phyloP scores from a whole-genome alignment of 2,329 filamentous ascomycete species.

The Hypoxylon sp. region DNA sequence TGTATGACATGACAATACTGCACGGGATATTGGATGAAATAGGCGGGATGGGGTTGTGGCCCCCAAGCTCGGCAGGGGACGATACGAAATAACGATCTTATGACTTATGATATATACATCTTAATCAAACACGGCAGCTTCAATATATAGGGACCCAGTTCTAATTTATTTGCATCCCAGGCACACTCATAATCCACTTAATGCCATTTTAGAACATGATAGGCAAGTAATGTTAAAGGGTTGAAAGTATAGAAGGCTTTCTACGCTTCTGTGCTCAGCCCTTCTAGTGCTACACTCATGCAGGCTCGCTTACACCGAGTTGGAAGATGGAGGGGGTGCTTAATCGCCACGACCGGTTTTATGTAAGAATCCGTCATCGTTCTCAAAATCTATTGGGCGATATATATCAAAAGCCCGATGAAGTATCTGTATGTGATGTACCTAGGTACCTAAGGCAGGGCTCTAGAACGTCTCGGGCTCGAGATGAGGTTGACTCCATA shows the following conservation, averaged over 20 bases:
- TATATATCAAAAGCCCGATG: background rate
- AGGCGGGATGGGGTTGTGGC: background rate
- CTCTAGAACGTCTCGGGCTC: background rate
- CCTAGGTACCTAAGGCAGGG: background rate
- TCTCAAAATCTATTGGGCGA: background rate
- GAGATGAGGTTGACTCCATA: background rate
- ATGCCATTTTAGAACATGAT: background rate
- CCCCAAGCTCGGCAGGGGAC: background rate
- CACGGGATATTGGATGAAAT: background rate
- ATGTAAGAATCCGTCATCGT: background rate
- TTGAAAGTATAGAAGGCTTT: background rate
- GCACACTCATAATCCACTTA: background rate
- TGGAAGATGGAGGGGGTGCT: background rate
- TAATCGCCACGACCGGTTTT: background rate
- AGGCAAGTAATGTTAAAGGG: background rate
- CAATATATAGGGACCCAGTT: background rate
- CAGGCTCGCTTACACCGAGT: conserved; percentile 1
- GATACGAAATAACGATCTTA: background rate
- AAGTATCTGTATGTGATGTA: background rate
- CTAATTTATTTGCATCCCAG: background rate
- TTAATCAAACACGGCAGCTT: background rate
- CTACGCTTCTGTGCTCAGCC: background rate
- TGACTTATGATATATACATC: background rate
- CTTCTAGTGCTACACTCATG: background rate
- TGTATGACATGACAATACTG: background rate